phyloP scores from a whole-genome alignment of 306 rosid genomes.

The Begonia loranthoides region DNA sequence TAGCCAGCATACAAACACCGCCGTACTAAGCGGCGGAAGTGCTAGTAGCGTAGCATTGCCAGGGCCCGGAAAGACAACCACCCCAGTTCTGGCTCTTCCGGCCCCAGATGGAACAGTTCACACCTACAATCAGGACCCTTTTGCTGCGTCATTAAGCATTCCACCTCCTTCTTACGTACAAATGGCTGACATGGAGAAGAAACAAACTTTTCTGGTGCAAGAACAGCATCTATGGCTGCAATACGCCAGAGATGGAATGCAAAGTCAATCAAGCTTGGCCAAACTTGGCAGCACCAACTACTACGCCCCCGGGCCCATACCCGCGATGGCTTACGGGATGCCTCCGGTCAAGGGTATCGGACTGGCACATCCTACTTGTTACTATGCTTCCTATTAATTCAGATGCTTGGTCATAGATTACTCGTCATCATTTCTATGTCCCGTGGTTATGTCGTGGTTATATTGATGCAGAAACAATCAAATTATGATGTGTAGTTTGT shows the following conservation, averaged over 20 bases:
- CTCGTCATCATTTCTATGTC: too few relatives aligned
- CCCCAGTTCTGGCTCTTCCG: constrained; percentile 89
- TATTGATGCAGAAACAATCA: too few relatives aligned
- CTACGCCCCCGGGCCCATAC: constrained; percentile 45
- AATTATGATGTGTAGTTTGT: too few relatives aligned
- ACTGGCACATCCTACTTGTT: constrained; percentile 52
- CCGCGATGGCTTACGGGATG: constrained; percentile 5
- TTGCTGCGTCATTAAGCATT: constrained; percentile 59
- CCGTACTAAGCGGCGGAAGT: constrained; percentile 80
- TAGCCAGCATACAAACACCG: constrained; percentile 76
- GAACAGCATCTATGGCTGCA: constrained; percentile 91
- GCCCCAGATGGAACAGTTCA: constrained; percentile 93
- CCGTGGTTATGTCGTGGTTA: too few relatives aligned
- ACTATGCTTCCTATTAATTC: constrained; percentile 56
- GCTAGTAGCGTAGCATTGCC: constrained; percentile 97
- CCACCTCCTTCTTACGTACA: constrained; percentile 97
- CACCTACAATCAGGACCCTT: constrained; percentile 84
- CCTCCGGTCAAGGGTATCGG: constrained; percentile 81
- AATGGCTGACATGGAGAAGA: constrained; percentile 97
- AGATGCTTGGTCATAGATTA: too few relatives aligned
- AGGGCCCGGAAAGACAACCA: constrained; percentile 46
- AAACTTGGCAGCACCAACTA: constrained; percentile 42
- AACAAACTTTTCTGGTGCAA: constrained; percentile 60
- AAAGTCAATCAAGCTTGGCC: constrained; percentile 77
- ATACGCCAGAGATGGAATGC: constrained; percentile 86